These are phyloP conservation scores for Mortierella sp. DNA, from an alignment of 371 early-diverging fungal genomes.

Conservation along the genomic window DNA sequence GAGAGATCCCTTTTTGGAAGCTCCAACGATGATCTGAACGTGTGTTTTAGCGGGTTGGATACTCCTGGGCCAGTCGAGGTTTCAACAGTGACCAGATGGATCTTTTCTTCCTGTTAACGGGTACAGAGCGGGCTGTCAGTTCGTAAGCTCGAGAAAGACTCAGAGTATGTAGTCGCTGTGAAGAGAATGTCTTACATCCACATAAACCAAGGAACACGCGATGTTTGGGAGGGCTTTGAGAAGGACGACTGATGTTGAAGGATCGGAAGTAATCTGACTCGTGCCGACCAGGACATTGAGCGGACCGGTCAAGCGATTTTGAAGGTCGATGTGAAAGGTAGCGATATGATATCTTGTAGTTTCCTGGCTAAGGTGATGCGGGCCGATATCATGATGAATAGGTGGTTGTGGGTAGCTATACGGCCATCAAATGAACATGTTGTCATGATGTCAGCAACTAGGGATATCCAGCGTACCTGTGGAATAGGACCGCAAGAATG, in stretches of 20 bases:
- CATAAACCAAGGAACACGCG: slow-evolving; percentile 33
- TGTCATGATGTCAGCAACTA: neutral
- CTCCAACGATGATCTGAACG: slow-evolving; percentile 16
- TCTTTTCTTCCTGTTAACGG: slow-evolving; percentile 42
- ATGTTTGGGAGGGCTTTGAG: slow-evolving; percentile 39
- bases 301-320: neutral
- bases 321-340: slow-evolving; percentile 34
- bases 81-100: slow-evolving; percentile 32
- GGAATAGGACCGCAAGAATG: slow-evolving; percentile 35
- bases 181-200: slow-evolving; percentile 54
- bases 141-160: no score
- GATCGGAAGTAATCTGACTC: slow-evolving; percentile 20
- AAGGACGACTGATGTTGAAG: slow-evolving; percentile 19
- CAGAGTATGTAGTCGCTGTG: no score
- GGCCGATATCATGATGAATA: no score
- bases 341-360: slow-evolving; percentile 24
- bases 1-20: slow-evolving; percentile 18
- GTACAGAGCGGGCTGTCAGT: no score
- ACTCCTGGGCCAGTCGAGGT: neutral
- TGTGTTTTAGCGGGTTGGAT: slow-evolving; percentile 10
- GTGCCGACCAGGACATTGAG: slow-evolving; percentile 27
- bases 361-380: slow-evolving; percentile 15
- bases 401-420: no score
- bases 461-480: slow-evolving; percentile 25
- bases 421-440: no score